phyloP scores from a whole-genome alignment of 2,329 filamentous ascomycete genomes.

The Paecilomyces dactylethromorphus region DNA sequence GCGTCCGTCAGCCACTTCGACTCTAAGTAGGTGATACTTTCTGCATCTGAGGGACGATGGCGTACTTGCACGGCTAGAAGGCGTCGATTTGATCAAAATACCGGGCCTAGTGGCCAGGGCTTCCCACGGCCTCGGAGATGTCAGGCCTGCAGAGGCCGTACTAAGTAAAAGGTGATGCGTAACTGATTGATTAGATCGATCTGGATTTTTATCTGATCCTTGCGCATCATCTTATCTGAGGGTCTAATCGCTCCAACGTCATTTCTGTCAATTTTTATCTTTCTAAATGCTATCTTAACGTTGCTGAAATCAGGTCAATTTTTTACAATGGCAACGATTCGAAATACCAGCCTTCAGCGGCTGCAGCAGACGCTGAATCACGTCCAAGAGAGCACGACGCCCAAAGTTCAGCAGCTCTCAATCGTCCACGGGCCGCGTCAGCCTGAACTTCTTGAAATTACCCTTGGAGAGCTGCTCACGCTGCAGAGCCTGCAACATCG shows the following conservation, averaged over 20 bases:
- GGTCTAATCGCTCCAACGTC: background rate
- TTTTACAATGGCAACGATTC: background rate
- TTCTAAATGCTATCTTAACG: background rate
- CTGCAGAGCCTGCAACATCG: conserved; percentile 62
- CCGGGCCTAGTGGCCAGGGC: background rate
- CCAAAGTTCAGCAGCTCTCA: conserved; percentile 31
- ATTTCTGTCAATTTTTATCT: background rate
- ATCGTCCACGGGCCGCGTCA: conserved; percentile 63
- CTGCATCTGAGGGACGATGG: background rate
- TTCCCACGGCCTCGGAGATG: background rate
- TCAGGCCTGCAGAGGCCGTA: background rate
- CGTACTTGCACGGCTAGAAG: background rate
- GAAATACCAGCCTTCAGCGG: background rate
- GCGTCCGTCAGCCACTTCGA: background rate
- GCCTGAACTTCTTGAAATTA: conserved; percentile 47
- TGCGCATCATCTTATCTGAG: background rate
- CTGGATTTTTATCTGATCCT: background rate
- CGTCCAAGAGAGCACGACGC: conserved; percentile 8
- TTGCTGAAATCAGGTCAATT: background rate
- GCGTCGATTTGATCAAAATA: too few species aligned
- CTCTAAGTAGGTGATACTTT: background rate
- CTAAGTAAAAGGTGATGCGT: background rate
- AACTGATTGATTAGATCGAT: background rate
- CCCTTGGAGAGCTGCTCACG: conserved; percentile 64
- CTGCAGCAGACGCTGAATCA: conserved; percentile 23